Conservation (phyloP, 2,329 filamentous ascomycete species). For the Pseudocercospora musae region DNA sequence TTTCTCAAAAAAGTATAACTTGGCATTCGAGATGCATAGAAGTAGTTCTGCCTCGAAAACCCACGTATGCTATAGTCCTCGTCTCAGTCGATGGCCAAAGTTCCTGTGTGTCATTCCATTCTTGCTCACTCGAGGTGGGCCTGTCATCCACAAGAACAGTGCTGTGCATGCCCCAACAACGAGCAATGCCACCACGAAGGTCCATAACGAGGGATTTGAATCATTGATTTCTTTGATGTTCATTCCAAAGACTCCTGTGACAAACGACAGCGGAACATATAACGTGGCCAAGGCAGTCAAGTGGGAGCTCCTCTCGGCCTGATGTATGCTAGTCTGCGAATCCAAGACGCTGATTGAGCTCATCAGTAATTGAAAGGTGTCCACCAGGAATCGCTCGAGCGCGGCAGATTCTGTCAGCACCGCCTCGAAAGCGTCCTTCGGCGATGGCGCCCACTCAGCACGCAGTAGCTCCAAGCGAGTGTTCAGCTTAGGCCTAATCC, state of each 20-base stretch:
- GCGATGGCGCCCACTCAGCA: neutral
- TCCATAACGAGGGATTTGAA: neutral
- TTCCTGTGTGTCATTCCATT: neutral
- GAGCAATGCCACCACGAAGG: neutral
- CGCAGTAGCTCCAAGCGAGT: neutral
- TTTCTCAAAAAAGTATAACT: neutral
- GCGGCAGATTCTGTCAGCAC: constrained; percentile 10
- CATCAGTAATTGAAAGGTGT: constrained; percentile 27
- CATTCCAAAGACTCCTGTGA: constrained; percentile 23
- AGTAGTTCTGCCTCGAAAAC: neutral
- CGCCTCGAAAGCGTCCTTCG: neutral
- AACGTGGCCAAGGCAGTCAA: constrained; percentile 24
- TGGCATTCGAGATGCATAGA: neutral
- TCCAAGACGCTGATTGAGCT: constrained; percentile 24
- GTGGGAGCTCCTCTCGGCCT: constrained; percentile 14
- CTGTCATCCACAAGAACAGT: neutral
- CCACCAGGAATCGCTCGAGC: constrained; percentile 23
- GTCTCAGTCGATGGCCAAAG: neutral
- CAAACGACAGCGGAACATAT: constrained; percentile 26
- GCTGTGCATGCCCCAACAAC: neutral
- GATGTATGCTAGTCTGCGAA: constrained; percentile 17
- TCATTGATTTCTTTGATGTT: constrained; percentile 26
- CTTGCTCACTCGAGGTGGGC: neutral
- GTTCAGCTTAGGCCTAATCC: neutral
- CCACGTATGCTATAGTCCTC: neutral